Percentiles rank a stretch among this genome's conserved stretches.
Conservation (phyloP, 371 early-diverging fungal genomes). For the Apophysomyces elegans region DNA sequence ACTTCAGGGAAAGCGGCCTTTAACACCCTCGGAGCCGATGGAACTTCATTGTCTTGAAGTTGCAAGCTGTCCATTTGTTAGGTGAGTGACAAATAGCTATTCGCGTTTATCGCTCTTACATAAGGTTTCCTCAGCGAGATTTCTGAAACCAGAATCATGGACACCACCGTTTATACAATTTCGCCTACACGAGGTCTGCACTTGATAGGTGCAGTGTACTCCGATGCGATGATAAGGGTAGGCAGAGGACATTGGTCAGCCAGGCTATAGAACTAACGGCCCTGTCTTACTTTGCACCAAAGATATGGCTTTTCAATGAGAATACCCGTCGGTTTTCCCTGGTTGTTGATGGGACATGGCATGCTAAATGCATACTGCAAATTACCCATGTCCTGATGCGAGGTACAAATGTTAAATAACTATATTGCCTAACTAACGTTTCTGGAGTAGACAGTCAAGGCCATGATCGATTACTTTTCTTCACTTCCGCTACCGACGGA, state of each 20-base stretch:
- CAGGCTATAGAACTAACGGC: no score
- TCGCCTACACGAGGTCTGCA: constrained; percentile 44
- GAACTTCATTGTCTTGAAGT: constrained; percentile 54
- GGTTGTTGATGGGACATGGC: constrained; percentile 59
- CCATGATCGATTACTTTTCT: constrained; percentile 47
- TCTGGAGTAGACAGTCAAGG: constrained; percentile 11
- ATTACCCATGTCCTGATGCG: constrained; percentile 43
- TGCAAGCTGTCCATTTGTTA: constrained; percentile 54
- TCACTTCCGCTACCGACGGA: constrained; percentile 67
- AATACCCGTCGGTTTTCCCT: constrained; percentile 49
- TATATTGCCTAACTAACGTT: not conserved
- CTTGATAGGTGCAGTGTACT: constrained; percentile 61
- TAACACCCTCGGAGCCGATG: constrained; percentile 1
- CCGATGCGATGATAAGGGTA: constrained; percentile 63
- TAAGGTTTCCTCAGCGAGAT: constrained; percentile 34
- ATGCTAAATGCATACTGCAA: constrained; percentile 63
- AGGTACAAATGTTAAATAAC: constrained; percentile 12
- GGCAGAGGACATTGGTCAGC: not conserved
- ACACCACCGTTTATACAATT: constrained; percentile 48
- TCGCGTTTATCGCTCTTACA: constrained; percentile 17
- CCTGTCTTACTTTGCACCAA: not conserved
- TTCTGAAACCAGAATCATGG: constrained; percentile 66
- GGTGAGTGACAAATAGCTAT: constrained; percentile 26
- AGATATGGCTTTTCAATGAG: constrained; percentile 63
- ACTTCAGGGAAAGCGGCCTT: constrained; percentile 30